Base-by-base conservation (phyloP, 208 protist species). In the Balamuthia mandrillaris region DNA sequence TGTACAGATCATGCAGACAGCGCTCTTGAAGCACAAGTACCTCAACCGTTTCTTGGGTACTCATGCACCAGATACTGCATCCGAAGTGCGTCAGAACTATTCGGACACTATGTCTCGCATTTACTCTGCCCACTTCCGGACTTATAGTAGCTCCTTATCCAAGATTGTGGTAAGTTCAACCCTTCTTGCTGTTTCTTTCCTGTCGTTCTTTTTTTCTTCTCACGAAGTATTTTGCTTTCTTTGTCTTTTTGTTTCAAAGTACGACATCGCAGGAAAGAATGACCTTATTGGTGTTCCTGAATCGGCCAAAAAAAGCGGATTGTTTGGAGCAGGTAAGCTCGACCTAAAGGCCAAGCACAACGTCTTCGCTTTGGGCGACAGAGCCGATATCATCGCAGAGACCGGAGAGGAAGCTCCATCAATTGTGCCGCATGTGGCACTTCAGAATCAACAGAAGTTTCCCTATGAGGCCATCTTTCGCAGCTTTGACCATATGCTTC, bases 21-120 rank as follows among this genome's bases (percentile, higher is more conserved):
- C 63, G 35, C 63, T 72, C 35, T 21, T 72, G 37, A 72, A 72
- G 63, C 47, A 72, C 63, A 47, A 39, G 14, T 72, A 72, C 63
- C 31, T 72, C 12, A 37, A 49, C 35, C 35, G 33, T 24, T 72
- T 72, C n/a, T 10, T 72, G 9, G 63, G 18, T 24, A 47, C 63
- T 24, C 33, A 72, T 21, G 63, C 63, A 24, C 31, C 31, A 21
- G 63, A 72, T 29, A 41, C 47, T 24, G 63, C 63, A 14, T 41
- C 47, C 3, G 63, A 72, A 41, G 39, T 72, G n/a, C 16, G 33
- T 18, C 16, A 27, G 60, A 39, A 42, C 7, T 68, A 68, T 35
- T 27, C 60, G 14, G 60, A 68, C 60, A 68, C 60, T 14, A 31
- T 68, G 60, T 68, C 60, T 18, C 16, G 29, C 21, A 68, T 68